Evolutionary conservation across 2,329 filamentous ascomycete species (phyloP), one percentile per base, ranked within the genome.

Genomic region (Leptodontidium sp.): DNA sequence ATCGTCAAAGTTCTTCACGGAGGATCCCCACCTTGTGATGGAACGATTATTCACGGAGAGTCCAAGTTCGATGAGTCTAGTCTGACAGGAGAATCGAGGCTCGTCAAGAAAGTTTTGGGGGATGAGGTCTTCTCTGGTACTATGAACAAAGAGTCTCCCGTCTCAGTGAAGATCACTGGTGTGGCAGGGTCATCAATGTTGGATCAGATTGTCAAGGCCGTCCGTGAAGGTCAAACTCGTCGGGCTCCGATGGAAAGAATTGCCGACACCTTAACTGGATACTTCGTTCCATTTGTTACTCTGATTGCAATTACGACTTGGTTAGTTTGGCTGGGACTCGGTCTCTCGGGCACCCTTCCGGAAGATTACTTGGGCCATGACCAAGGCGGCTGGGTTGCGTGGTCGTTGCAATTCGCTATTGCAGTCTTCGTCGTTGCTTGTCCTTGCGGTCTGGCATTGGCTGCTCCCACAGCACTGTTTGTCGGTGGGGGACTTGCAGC

Each of bases 11-110:
- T 98, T 1, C 87, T 89, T 1, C 89, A 94, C 68, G 95, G 95
- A 2, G 86, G 88, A 1, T 97, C 94, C 0, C 95, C 95, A 0
- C 92, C 95, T 0, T 93, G 91, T 5, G 95, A 98, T 77, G 94
- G 94, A 8, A 79, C 85, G 69, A 73, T 97, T 71, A 81, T 88
- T 70, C 79, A 85, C 70, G 90, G 88, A 3, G 84, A 88, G 61
- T 88, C 88, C 55, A 86, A 83, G 61, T 97, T 98, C 75, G 93
- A 98, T 76, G 95, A 98, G 79, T 94, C 93, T 12, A 97, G 93
- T 70, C 84, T 98, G 69, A 98, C 95, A 1, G 92, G 92, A 64
- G 92, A 94, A 80, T 91, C 91, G 15, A 85, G 86, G 7, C 86
- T 86, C 0, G 87, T 94, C 66, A 85, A 84, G 75, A 94, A 94